phyloP scores from a whole-genome alignment of 306 rosid species.

The Senna siamea region DNA sequence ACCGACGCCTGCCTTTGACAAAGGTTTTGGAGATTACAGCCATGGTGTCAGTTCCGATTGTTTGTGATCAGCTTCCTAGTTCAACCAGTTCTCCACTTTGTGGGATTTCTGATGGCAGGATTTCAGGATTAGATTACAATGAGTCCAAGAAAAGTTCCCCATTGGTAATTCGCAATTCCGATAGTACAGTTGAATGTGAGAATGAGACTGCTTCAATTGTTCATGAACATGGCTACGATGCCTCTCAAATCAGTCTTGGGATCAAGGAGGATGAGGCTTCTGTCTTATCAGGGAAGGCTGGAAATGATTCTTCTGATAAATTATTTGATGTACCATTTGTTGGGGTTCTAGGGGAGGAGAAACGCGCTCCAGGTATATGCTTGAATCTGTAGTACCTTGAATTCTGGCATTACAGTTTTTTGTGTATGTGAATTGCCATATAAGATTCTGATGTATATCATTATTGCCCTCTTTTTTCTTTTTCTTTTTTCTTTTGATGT shows the following conservation, averaged over 20 bases:
- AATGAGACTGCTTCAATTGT: slow-evolving; percentile 49
- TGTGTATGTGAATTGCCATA: not conserved
- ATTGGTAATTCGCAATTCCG: slow-evolving; percentile 34
- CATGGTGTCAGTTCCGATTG: slow-evolving; percentile 65
- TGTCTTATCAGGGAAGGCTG: slow-evolving; percentile 42
- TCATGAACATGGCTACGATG: slow-evolving; percentile 41
- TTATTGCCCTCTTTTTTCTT: no score
- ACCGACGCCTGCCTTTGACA: slow-evolving; percentile 65
- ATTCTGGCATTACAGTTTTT: not conserved
- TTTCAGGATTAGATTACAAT: slow-evolving; percentile 46
- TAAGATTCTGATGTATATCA: not conserved
- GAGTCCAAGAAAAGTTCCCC: slow-evolving; percentile 48
- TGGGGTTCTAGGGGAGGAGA: slow-evolving; percentile 50
- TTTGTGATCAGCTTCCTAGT: slow-evolving; percentile 56
- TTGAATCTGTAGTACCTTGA: slow-evolving; percentile 3
- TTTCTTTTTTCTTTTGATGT: no score
- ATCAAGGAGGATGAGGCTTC: slow-evolving; percentile 54
- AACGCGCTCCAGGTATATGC: slow-evolving; percentile 55
- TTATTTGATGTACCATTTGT: slow-evolving; percentile 55
- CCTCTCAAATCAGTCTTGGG: slow-evolving; percentile 43
- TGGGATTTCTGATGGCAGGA: slow-evolving; percentile 51
- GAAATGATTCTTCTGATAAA: slow-evolving; percentile 48
- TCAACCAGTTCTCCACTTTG: slow-evolving; percentile 49
- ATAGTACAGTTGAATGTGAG: slow-evolving; percentile 52
- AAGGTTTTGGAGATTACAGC: slow-evolving; percentile 81